Evolutionary conservation across 768 basidiomycete species (phyloP), one percentile per base, ranked within the genome.

Genomic region (Symmetrospora coprosmae): DNA sequence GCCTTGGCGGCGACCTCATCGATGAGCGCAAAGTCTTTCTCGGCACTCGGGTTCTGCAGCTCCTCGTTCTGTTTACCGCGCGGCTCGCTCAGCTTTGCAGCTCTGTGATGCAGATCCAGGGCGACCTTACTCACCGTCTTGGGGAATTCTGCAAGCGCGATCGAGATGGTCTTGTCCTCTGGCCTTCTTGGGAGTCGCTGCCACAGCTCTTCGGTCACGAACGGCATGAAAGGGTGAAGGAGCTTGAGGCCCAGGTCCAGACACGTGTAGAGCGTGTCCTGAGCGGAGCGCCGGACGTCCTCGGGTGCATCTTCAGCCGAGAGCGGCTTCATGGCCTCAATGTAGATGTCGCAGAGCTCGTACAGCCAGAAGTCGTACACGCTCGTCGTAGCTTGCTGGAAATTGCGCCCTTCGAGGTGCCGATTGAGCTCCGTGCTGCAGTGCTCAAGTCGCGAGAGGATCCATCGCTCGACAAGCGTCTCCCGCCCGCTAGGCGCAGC

Each of bases 281-380:
- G 91, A 2, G 92, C 86, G 11, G 91, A 97, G 49, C 76, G 77
- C 37, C 83, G 81, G 8, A 78, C 80, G 13, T 68, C 68, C 8
- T 77, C 77, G 1, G 75, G 68, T 6, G 84, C 77, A 0, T 82
- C 80, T 2, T 81, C 77, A 65, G 94, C 91, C 1, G 89, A 88
- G 81, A 96, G 87, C 8, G 90, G 88, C 73, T 99, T 99, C 83
- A 92, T 94, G 2, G 88, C 94, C 79, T 99, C 92, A 65, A 99
- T 96, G 75, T 91, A 99, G 25, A 99, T 90, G 71, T 99, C 94
- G 70, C 94, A 99, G n/a, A 97, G 77, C 73, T 99, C 92, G 71
- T 97, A 91, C 37, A 99, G 73, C 92, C 94, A 99, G 77, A 94
- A 97, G 68, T 87, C 87, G 75, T 97, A 81, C 0, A 80, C 83